Base-by-base conservation (phyloP, 192 early-diverging fungal species). In the Backusella parvicylindrica region DNA sequence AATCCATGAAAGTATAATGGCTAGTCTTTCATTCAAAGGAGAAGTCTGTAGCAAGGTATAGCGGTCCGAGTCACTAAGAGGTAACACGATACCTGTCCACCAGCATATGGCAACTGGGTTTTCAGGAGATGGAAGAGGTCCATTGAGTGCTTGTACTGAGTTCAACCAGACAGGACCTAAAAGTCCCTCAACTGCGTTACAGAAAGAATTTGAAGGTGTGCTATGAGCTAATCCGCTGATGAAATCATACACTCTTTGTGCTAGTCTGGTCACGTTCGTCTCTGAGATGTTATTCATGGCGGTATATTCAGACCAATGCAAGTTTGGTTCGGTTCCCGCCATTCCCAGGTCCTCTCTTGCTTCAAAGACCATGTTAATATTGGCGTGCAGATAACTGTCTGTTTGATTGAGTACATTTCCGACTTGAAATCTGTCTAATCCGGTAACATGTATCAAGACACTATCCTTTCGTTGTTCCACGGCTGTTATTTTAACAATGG, bases 31-130 rank as follows among this genome's bases (percentile, higher is more conserved):
- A 64, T 23, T 35, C 28, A 65, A 40, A 28, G 36, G 2, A 6
- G 36, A 6, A n/a, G 28, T 47, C 16, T 40, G 23, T 7, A 73
- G 28, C 8, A 73, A 33, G 12, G 21, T 21, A 65, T 73, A 73
- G 23, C 63, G 21, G 6, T 73, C 72, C 4, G 63, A 32, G 56
- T 41, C 40, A 41, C 60, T 73, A 11, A 60, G 23, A 21, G 72
- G 72, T 65, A 73, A 35, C n/a, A 73, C 72, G n/a, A 40, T n/a
- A 26, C 60, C 72, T 21, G 60, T 26, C 72, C 72, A 73, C 72
- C 72, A 73, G 40, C 72, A 73, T 23, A 73, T 35, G 16, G 56
- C 36, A 65, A 63, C 53, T 7, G 56, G 37, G 21, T 73, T 63
- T 23, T 73, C 37, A 9, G 63, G 30, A 31, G 72, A 33, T 31